A percentile compares a stretch with the other conserved stretches of the same genome.
Evolutionary conservation across 2,329 filamentous ascomycete species (phyloP).

Genomic region (Xylaria sp.): DNA sequence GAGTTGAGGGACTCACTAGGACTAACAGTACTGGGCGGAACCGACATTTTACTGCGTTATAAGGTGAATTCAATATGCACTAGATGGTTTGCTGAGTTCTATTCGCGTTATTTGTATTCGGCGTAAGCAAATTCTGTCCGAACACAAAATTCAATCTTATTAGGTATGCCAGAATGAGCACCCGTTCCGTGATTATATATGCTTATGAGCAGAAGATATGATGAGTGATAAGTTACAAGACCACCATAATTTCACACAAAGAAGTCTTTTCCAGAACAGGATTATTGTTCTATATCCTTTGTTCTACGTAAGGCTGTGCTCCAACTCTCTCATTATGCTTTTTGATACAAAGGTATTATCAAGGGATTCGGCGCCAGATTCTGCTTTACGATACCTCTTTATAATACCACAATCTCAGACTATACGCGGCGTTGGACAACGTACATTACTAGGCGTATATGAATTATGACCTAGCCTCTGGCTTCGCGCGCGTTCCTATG

Average conservation of each 20-base stretch:
- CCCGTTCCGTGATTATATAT: conserved; percentile 15
- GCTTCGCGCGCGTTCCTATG: not conserved
- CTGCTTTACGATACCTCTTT: too few relatives aligned
- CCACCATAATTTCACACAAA: conserved; percentile 7
- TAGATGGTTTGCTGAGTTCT: not conserved
- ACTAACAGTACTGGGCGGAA: not conserved
- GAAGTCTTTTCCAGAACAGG: not conserved
- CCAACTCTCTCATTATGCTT: not conserved
- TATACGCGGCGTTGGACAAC: not conserved
- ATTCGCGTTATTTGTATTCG: not conserved
- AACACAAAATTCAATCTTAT: not conserved
- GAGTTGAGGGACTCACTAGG: too few relatives aligned
- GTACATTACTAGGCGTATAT: not conserved
- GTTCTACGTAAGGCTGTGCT: not conserved
- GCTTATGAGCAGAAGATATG: not conserved
- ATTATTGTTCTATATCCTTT: not conserved
- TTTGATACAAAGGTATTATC: not conserved
- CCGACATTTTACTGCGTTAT: not conserved
- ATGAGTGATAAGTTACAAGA: not conserved
- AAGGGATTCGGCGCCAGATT: too few relatives aligned
- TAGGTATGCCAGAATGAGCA: not conserved
- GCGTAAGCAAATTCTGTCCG: not conserved
- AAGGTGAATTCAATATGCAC: not conserved
- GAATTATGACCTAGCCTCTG: too few relatives aligned
- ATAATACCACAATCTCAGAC: not conserved